Percentiles rank a stretch among this genome's conserved stretches.
These are phyloP conservation scores for Pleurotus platypus DNA, from an alignment of 768 basidiomycete species.

Conservation along the genomic window DNA sequence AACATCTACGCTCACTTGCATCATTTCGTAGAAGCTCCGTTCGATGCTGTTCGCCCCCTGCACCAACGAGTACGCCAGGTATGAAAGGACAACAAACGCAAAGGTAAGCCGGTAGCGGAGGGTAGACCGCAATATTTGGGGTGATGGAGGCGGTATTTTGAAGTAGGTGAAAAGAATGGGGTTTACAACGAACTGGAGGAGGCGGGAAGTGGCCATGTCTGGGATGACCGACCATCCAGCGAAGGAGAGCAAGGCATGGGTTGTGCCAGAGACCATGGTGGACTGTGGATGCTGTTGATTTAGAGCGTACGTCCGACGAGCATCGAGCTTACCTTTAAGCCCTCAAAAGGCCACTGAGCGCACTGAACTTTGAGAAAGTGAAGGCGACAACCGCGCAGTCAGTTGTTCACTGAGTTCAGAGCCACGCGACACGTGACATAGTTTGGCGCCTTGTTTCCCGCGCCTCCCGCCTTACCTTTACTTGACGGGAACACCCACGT, in stretches of 20 bases:
- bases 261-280: slow-evolving; percentile 4
- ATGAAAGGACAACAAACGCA: slow-evolving; percentile 58
- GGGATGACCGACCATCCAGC: slow-evolving; percentile 69
- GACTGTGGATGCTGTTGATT: too few relatives aligned
- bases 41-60: slow-evolving; percentile 52
- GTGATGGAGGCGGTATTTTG: slow-evolving; percentile 32
- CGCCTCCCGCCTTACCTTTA: too few relatives aligned
- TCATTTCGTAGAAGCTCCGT: slow-evolving; percentile 77
- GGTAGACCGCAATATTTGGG: slow-evolving; percentile 39
- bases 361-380: too few relatives aligned
- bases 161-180: slow-evolving; percentile 25
- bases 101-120: slow-evolving; percentile 66
- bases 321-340: too few relatives aligned
- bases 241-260: slow-evolving; percentile 31
- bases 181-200: slow-evolving; percentile 43
- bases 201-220: slow-evolving; percentile 50
- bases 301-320: too few relatives aligned
- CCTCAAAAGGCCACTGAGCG: too few relatives aligned
- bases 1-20: slow-evolving; percentile 57
- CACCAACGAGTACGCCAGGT: slow-evolving; percentile 63
- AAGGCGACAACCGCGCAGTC: too few relatives aligned
- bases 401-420: too few relatives aligned
- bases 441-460: too few relatives aligned
- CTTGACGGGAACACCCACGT: too few relatives aligned
- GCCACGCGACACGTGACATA: too few relatives aligned